Evolutionary conservation across 805 yeast species (phyloP).

Genomic region (Cyberlindnera galapagoensis): DNA sequence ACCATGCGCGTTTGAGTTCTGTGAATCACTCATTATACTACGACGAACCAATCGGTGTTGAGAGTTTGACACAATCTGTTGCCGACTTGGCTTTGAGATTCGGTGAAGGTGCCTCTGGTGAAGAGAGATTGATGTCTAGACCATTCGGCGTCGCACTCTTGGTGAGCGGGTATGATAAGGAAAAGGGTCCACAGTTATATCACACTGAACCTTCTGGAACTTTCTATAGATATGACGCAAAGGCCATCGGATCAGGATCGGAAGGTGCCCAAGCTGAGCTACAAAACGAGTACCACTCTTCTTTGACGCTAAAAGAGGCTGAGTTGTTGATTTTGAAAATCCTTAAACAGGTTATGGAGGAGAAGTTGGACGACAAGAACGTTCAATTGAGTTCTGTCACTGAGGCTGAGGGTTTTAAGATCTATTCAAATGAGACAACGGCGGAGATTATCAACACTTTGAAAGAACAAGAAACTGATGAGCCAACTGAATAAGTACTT

Average conservation of each 20-base stretch:
- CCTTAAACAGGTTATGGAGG: constrained; percentile 98
- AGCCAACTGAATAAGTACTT: constrained; percentile 14
- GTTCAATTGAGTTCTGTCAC: constrained; percentile 95
- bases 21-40: constrained; percentile 85
- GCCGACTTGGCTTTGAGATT: constrained; percentile 95
- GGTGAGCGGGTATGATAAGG: constrained; percentile 90
- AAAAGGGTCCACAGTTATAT: constrained; percentile 91
- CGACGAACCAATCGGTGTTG: constrained; percentile 89
- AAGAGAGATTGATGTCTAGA: constrained; percentile 86
- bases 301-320: constrained; percentile 87
- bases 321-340: constrained; percentile 84
- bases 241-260: constrained; percentile 97
- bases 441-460: constrained; percentile 72
- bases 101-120: constrained; percentile 97
- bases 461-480: constrained; percentile 61
- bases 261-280: constrained; percentile 99
- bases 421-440: constrained; percentile 78
- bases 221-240: constrained; percentile 94
- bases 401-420: constrained; percentile 73
- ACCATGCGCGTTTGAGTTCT: constrained; percentile 89
- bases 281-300: constrained; percentile 92
- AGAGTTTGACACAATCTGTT: constrained; percentile 90
- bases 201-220: constrained; percentile 99
- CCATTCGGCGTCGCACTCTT: constrained; percentile 98
- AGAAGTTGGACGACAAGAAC: constrained; percentile 88